Conservation (phyloP, 1,284 basidiomycete genomes). For the Ceratobasidium sp. region DNA sequence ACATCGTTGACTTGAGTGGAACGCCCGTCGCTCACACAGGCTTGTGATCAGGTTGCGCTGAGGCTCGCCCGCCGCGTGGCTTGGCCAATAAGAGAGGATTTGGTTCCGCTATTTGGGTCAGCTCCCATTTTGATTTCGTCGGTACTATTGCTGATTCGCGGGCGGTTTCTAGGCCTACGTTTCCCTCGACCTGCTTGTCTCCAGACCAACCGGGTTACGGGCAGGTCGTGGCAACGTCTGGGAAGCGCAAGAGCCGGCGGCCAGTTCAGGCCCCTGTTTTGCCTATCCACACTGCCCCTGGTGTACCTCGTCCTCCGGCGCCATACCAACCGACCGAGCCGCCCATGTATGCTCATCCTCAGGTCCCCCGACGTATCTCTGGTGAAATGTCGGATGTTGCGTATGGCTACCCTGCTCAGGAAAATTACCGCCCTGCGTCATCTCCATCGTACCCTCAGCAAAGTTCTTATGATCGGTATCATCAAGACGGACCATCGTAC, state of each 20-base stretch:
- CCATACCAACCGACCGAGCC: conserved; percentile 35
- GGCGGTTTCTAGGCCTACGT: conserved; percentile 58
- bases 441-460: conserved; percentile 35
- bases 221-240: conserved; percentile 71
- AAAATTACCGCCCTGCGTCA: conserved; percentile 37
- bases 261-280: conserved; percentile 32
- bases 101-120: conserved; percentile 82
- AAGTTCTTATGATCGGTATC: conserved; percentile 36
- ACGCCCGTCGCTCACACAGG: background rate
- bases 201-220: conserved; percentile 83
- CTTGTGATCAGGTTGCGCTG: conserved; percentile 64
- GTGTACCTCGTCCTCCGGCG: conserved; percentile 7
- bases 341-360: conserved; percentile 40
- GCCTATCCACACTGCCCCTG: conserved; percentile 29
- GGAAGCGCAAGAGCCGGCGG: conserved; percentile 46
- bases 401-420: conserved; percentile 36
- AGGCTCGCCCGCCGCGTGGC: conserved; percentile 80
- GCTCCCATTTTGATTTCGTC: conserved; percentile 44
- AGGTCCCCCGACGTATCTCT: conserved; percentile 41
- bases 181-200: conserved; percentile 76
- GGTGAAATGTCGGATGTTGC: conserved; percentile 36
- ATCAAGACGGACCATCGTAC: conserved; percentile 27
- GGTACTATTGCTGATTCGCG: conserved; percentile 38
- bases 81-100: conserved; percentile 85
- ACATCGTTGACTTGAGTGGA: conserved; percentile 5